Percentiles rank a stretch among this genome's conserved stretches.
phyloP scores from a whole-genome alignment of 495 filamentous ascomycete species.

The Umbilicaria muhlenbergii region DNA sequence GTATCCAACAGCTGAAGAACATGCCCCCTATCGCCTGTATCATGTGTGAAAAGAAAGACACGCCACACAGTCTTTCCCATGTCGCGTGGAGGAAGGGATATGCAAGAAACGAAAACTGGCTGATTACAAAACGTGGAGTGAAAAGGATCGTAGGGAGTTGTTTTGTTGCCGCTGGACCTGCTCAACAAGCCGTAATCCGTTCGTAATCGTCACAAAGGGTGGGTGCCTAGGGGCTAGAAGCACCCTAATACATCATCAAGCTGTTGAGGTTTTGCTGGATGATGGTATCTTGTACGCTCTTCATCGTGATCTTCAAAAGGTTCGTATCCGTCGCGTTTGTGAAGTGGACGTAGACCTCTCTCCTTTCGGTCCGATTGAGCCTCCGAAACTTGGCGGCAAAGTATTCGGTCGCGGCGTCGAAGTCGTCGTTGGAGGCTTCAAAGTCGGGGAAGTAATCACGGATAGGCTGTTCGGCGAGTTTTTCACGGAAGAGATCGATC shows the following conservation, averaged over 20 bases:
- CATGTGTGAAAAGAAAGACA: too few species aligned
- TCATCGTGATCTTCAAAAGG: conserved; percentile 92
- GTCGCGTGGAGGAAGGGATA: too few species aligned
- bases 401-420: conserved; percentile 55
- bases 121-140: too few species aligned
- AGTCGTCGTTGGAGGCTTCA: conserved; percentile 38
- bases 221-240: too few species aligned
- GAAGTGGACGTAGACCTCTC: conserved; percentile 86
- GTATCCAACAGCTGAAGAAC: too few species aligned
- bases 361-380: conserved; percentile 68
- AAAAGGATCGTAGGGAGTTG: too few species aligned
- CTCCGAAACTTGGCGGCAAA: conserved; percentile 83
- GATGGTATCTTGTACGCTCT: conserved; percentile 96
- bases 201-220: too few species aligned
- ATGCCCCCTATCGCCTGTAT: too few species aligned
- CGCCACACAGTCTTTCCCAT: too few species aligned
- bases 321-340: conserved; percentile 95
- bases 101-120: too few species aligned
- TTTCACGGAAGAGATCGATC: conserved; percentile 92
- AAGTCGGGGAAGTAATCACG: conserved; percentile 91
- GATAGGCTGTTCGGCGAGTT: conserved; percentile 67
- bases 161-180: too few species aligned
- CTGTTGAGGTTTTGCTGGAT: conserved; percentile 94
- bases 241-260: conserved; percentile 53
- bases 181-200: too few species aligned